Evolutionary conservation across 2,329 filamentous ascomycete genomes (phyloP), one percentile per base, ranked within the genome.

Genomic region (Fusarium mexicanum): DNA sequence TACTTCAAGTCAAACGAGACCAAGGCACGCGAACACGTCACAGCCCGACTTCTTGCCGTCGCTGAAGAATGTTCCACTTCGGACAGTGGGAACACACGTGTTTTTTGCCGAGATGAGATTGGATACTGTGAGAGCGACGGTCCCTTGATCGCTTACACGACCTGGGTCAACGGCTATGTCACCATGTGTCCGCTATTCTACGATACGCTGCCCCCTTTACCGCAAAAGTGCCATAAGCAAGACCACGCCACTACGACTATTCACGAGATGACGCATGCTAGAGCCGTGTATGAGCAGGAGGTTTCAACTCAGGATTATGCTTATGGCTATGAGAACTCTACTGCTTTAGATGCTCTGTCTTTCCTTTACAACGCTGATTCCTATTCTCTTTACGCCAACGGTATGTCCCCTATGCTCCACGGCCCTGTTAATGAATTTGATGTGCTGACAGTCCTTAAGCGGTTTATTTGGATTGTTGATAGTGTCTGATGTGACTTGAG

Each of bases 1-100:
- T 76, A 74, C 37, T 76, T 76, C 68, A 76, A 76, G 24, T 76
- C 73, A 5, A 76, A 76, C 48, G 67, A 76, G 38, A 76, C 73
- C 2, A 22, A 35, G 7, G 24, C 68, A 9, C 64, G 74, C 6
- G 37, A 76, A 16, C 74, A 66, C 17, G 74, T 76, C 3, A 47
- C 60, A 5, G 73, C 73, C 8, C 68, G 74, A 20, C 71, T 76
- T 4, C 31, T 74, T 7, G 71, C 73, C 10, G 73, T 76, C 3
- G 74, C 73, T 2, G 48, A 74, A 18, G 64, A 76, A 13, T 76
- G 74, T 20, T 73, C 68, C 2, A 63, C 68, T 18, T 55, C 60
- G 0, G 20, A 68, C 24, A 64, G 58, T 7, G 63, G 71, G 6
- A 55, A 66, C 12, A 76, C 73, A 1, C 47, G 54, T 6, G 40